These are phyloP conservation scores for Hondaea fermentalgiana DNA, from an alignment of 108 stramenopile species.

Conservation along the genomic window DNA sequence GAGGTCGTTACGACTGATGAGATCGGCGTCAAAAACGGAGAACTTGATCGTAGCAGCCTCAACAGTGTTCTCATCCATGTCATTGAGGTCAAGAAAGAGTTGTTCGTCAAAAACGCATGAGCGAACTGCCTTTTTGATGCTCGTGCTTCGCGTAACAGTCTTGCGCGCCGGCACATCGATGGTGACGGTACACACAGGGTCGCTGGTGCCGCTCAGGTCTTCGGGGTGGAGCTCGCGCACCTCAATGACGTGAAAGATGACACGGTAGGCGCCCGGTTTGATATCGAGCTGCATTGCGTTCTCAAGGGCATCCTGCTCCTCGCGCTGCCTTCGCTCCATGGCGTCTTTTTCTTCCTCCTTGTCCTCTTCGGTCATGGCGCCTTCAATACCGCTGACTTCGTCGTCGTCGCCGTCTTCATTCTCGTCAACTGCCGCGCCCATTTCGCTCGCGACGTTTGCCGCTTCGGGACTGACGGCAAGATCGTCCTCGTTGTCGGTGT, in stretches of 20 bases:
- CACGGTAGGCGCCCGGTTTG: conserved; percentile 45
- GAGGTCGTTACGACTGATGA: conserved; percentile 25
- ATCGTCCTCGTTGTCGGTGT: not conserved
- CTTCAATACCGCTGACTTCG: not conserved
- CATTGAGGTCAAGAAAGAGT: conserved; percentile 32
- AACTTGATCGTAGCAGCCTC: conserved; percentile 35
- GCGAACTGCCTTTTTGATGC: not conserved
- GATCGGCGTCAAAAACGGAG: conserved; percentile 23
- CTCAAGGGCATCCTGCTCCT: conserved; percentile 24
- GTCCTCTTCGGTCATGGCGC: not conserved
- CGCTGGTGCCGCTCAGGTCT: conserved; percentile 37
- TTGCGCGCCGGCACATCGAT: conserved; percentile 30
- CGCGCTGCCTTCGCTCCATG: not conserved
- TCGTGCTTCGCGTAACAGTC: conserved; percentile 15
- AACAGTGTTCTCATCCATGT: conserved; percentile 34
- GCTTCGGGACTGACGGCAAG: too few species aligned
- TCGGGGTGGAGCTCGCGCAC: conserved; percentile 49
- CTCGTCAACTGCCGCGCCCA: not conserved
- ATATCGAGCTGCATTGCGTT: conserved; percentile 22
- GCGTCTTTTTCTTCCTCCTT: conserved; percentile 9
- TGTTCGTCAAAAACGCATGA: conserved; percentile 44
- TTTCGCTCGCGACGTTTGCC: too few species aligned
- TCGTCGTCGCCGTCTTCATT: not conserved
- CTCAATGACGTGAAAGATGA: conserved; percentile 58
- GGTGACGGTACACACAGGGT: conserved; percentile 42